Evolutionary conservation across 108 stramenopile species (phyloP).

Genomic region (Cafeteria roenbergensis): DNA sequence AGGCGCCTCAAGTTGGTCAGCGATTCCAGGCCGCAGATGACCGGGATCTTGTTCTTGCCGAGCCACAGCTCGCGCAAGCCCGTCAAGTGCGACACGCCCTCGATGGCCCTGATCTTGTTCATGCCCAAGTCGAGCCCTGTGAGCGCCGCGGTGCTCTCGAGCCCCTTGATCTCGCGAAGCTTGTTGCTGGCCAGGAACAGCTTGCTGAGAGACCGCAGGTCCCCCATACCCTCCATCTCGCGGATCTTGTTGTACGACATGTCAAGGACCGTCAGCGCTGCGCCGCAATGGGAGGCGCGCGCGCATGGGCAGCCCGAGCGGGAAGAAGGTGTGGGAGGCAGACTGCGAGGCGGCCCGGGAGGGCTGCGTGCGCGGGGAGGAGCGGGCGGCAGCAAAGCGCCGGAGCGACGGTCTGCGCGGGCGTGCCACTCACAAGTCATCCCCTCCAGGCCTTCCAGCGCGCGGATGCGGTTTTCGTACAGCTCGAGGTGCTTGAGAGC

Average conservation of each 20-base stretch:
- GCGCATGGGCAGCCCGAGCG: too few relatives aligned
- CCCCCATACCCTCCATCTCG: conserved; percentile 58
- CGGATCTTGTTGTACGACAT: conserved; percentile 93
- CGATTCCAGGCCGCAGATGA: conserved; percentile 42
- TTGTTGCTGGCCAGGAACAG: conserved; percentile 87
- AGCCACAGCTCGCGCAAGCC: conserved; percentile 81
- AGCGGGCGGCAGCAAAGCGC: too few relatives aligned
- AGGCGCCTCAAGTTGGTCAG: conserved; percentile 14
- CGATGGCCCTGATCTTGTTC: conserved; percentile 55
- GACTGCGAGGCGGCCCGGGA: too few relatives aligned
- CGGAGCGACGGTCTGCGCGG: too few relatives aligned
- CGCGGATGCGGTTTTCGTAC: conserved; percentile 79
- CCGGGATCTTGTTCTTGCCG: conserved; percentile 74
- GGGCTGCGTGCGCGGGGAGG: too few relatives aligned
- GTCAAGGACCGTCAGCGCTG: conserved; percentile 33
- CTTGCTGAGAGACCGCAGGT: conserved; percentile 57
- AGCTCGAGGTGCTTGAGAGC: conserved; percentile 49
- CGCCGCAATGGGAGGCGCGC: too few relatives aligned
- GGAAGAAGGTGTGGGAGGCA: too few relatives aligned
- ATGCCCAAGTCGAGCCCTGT: conserved; percentile 60
- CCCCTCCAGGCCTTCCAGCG: conserved; percentile 35
- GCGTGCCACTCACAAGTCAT: too few relatives aligned
- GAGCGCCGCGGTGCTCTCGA: conserved; percentile 59
- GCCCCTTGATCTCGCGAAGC: conserved; percentile 60
- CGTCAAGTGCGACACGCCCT: conserved; percentile 53